Percentiles rank a stretch among this genome's conserved stretches.
Conservation (phyloP, 805 yeast genomes). For the Cephaloascus fragrans region DNA sequence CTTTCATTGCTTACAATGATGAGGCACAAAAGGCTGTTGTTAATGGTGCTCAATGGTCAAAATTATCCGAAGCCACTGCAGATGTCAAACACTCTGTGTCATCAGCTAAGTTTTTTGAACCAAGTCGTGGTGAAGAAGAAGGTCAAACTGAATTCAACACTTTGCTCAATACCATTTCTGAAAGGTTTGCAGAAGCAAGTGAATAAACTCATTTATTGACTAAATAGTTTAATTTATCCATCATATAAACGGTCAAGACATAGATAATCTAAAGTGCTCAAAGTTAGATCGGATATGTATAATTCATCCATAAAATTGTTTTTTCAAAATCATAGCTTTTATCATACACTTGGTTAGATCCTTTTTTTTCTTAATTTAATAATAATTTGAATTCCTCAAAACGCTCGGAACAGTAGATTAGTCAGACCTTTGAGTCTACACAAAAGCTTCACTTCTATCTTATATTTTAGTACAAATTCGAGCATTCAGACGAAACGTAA, state of each 20-base stretch:
- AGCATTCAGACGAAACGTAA: background rate
- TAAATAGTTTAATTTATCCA: too few species aligned
- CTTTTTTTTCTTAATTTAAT: too few species aligned
- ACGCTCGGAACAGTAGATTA: too few species aligned
- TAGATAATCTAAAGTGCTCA: too few species aligned
- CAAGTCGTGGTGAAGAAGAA: conserved; percentile 79
- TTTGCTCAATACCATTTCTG: conserved; percentile 66
- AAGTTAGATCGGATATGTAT: too few species aligned
- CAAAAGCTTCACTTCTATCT: too few species aligned
- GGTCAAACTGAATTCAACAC: conserved; percentile 70
- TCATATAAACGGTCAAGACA: too few species aligned
- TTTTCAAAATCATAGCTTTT: background rate
- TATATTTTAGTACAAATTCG: background rate
- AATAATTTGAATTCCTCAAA: too few species aligned
- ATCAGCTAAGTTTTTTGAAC: conserved; percentile 92
- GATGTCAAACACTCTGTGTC: conserved; percentile 92
- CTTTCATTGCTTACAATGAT: conserved; percentile 82
- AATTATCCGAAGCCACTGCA: conserved; percentile 77
- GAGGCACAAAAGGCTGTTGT: conserved; percentile 97
- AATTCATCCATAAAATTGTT: too few species aligned
- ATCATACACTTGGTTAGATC: background rate
- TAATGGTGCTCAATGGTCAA: conserved; percentile 91
- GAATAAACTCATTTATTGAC: conserved; percentile 48
- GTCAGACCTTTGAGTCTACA: too few species aligned
- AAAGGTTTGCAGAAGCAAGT: conserved; percentile 90